A percentile compares a stretch with the other conserved stretches of the same genome.
These are phyloP conservation scores for Halenospora varia DNA, from an alignment of 495 filamentous ascomycete species.

Conservation along the genomic window DNA sequence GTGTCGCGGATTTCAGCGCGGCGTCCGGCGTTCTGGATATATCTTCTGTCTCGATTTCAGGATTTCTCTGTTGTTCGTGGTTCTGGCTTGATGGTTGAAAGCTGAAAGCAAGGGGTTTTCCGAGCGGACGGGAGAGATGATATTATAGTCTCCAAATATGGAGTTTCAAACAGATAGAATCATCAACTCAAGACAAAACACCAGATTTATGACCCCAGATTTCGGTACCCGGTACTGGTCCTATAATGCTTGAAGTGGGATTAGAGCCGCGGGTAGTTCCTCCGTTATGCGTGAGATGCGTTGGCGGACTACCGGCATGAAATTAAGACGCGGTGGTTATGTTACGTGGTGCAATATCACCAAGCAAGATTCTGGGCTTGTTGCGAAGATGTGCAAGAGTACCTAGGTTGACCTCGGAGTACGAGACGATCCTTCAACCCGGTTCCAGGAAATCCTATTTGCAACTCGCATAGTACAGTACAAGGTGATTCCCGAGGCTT, in stretches of 20 bases:
- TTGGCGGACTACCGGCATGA: neutral
- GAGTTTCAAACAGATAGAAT: too few relatives aligned
- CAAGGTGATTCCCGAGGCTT: too few relatives aligned
- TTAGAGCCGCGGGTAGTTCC: neutral
- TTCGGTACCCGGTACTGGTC: neutral
- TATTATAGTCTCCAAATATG: too few relatives aligned
- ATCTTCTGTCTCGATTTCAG: neutral
- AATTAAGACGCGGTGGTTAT: too few relatives aligned
- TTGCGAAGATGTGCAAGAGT: too few relatives aligned
- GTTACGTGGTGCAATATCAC: too few relatives aligned
- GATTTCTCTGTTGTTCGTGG: neutral
- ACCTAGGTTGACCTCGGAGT: too few relatives aligned
- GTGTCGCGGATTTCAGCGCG: neutral
- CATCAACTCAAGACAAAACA: neutral
- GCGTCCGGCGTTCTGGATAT: neutral
- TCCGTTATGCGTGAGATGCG: neutral
- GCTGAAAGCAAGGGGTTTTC: too few relatives aligned
- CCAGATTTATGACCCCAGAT: neutral
- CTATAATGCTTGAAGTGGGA: neutral
- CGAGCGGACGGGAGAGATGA: neutral
- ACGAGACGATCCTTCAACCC: too few relatives aligned
- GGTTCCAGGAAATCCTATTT: too few relatives aligned
- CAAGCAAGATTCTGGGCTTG: too few relatives aligned
- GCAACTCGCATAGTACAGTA: too few relatives aligned
- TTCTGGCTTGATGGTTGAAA: neutral